Evolutionary conservation across 108 stramenopile genomes (phyloP), one percentile per base, ranked within the genome.

Genomic region (Cylindrotheca closterium): DNA sequence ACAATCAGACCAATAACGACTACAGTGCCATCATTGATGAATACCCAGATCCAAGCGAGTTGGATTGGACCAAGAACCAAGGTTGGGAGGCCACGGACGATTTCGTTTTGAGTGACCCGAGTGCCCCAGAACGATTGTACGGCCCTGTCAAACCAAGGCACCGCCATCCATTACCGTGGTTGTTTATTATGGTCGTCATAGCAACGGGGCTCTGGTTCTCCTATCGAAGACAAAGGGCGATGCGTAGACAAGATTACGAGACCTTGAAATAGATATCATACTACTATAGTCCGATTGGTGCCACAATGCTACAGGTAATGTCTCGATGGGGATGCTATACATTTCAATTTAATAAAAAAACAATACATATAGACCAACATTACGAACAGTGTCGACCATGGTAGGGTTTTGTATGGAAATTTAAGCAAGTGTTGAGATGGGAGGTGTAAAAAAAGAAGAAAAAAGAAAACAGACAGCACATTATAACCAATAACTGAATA

Each of bases 21-120:
- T 80, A 83, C 54, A 61, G 34, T 21, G 50, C 65, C 8, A 68
- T 89, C 29, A 51, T 89, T 3, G n/a, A 85, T 2, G 79, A 80
- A 51, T 89, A 77, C 71, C 88, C 88, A 19, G 66, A 74, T 67
- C 73, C 73, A 0, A 52, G 66, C 15, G 65, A 61, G 3, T 33
- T 73, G 1, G 71, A 73, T 54, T 73, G 71, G 71, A 58, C 37
- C 2, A 30, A 65, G 25, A 65, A 56, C 45, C 71, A 73, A 54
- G 71, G 71, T 45, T 73, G 71, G 71, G 63, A 46, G 21, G 64
- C 57, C n/a, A 65, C 55, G 25, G 71, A 73, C 32, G 71, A 73
- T 47, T 65, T 73, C 31, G 71, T 73, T 17, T 42, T 73, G 64
- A 55, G 53, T 21, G 71, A 73, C 54, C 71, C 71, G 31, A 63